A percentile compares a stretch with the other conserved stretches of the same genome.
These are phyloP conservation scores for Lasiodiplodia theobromae DNA, from an alignment of 2,329 filamentous ascomycete genomes.

Conservation along the genomic window DNA sequence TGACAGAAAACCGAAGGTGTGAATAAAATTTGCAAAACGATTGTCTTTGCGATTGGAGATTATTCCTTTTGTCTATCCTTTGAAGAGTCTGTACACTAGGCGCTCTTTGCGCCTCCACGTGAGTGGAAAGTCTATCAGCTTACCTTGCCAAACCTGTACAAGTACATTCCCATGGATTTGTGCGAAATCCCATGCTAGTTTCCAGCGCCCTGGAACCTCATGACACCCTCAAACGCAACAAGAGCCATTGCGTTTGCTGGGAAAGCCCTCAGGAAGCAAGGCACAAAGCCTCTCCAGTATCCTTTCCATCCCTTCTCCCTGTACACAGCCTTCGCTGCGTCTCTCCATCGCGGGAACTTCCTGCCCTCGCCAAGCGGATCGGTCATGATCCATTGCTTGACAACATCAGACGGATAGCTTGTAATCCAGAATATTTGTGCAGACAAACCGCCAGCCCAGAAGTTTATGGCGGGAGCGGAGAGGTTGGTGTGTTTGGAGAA, in stretches of 20 bases:
- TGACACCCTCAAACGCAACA: slow-evolving; percentile 90
- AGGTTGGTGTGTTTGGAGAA: slow-evolving; percentile 73
- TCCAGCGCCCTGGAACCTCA: slow-evolving; percentile 60
- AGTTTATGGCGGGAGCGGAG: slow-evolving; percentile 84
- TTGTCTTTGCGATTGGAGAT: not conserved
- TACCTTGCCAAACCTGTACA: slow-evolving; percentile 1
- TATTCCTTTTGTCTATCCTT: not conserved
- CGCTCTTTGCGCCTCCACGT: not conserved
- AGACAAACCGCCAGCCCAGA: slow-evolving; percentile 93
- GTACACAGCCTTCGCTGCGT: slow-evolving; percentile 80
- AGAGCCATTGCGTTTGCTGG: slow-evolving; percentile 95
- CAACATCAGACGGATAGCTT: slow-evolving; percentile 88
- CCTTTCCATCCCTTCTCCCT: slow-evolving; percentile 77
- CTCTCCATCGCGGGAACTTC: slow-evolving; percentile 76
- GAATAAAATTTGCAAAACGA: not conserved
- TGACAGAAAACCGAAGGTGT: not conserved
- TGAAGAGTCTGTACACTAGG: not conserved
- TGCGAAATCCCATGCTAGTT: not conserved
- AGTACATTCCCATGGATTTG: not conserved
- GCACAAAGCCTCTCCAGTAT: slow-evolving; percentile 91
- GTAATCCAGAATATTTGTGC: slow-evolving; percentile 96
- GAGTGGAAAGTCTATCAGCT: slow-evolving; percentile 11
- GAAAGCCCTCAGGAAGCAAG: slow-evolving; percentile 92
- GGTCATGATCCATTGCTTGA: slow-evolving; percentile 98
- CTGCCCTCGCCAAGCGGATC: slow-evolving; percentile 74